phyloP scores from a whole-genome alignment of 2,329 filamentous ascomycete genomes.

The Beauveria sp. region DNA sequence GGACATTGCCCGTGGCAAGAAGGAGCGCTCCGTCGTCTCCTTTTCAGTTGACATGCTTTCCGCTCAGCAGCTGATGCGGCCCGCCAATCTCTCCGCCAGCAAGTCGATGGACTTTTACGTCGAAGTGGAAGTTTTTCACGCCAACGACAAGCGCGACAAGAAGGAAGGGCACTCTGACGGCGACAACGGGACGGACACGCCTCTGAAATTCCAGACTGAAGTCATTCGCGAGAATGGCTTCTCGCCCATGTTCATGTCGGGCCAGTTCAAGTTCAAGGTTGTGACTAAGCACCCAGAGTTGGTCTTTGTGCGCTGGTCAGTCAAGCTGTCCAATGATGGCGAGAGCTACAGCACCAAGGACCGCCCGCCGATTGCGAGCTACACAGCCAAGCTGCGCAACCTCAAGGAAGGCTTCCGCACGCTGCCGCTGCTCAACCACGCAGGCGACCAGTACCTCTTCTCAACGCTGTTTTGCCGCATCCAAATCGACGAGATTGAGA shows the following conservation, averaged over 20 bases:
- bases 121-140: constrained; percentile 89
- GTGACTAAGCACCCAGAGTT: constrained; percentile 93
- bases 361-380: constrained; percentile 66
- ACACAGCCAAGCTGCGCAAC: constrained; percentile 84
- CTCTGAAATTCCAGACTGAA: constrained; percentile 70
- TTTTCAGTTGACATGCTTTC: constrained; percentile 88
- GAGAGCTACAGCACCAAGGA: constrained; percentile 54
- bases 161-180: constrained; percentile 60
- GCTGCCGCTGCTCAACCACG: constrained; percentile 77
- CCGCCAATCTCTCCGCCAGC: constrained; percentile 62
- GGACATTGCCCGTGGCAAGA: constrained; percentile 51
- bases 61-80: constrained; percentile 87
- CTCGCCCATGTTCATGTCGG: constrained; percentile 73
- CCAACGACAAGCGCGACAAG: constrained; percentile 88
- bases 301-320: constrained; percentile 87
- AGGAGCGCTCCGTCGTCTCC: constrained; percentile 71
- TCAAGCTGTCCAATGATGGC: constrained; percentile 78
- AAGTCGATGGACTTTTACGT: constrained; percentile 84
- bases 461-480: constrained; percentile 91
- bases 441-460: constrained; percentile 89
- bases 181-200: constrained; percentile 41
- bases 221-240: constrained; percentile 86
- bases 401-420: constrained; percentile 91
- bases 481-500: constrained; percentile 53
- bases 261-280: constrained; percentile 69